Evolutionary conservation across 139 green algal genomes (phyloP), one percentile per base, ranked within the genome.

Genomic region (Tetradesmus obliquus): DNA sequence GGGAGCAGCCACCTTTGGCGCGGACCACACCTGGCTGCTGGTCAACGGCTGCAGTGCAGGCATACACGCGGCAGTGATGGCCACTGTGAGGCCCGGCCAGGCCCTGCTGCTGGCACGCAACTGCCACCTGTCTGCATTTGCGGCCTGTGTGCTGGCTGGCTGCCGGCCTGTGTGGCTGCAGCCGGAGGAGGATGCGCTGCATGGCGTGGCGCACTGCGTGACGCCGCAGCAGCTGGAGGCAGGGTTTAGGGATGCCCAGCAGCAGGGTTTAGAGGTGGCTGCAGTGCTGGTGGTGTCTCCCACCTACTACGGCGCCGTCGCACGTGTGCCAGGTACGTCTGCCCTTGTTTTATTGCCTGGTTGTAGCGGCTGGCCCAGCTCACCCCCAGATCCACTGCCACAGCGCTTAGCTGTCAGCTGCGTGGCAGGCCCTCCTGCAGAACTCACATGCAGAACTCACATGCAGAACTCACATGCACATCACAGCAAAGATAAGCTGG

Each of bases 41-140:
- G 98, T 99, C 53, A 99, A 99, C 90, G 98, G 98, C 87, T 96
- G 93, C 91, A 99, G 94, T 0, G 94, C 79, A 0, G 98, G 97
- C 74, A 95, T 99, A 22, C 96, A 97, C 53, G 96, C 95, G 1
- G 95, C 96, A 3, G 90, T 97, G 10, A 92, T 95, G 90, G 96
- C 97, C 0, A 94, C 92, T 5, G 97, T 95, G 87, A 54, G 86
- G 32, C 95, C 94, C 3, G 95, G 95, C 0, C 88, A 95, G 45
- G 92, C 92, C 1, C 91, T 99, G 20, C 22, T 99, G 3, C 76
- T 98, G 3, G 93, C 97, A 0, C 94, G 98, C 79, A 99, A 99
- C 92, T 97, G 95, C 88, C 98, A 99, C 90, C 86, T 96, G 55
- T 97, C 95, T 1, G 97, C 96, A 4, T 96, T 98, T 86, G 94